Evolutionary conservation across 768 basidiomycete genomes (phyloP).

Genomic region (Heimioporus sp.): DNA sequence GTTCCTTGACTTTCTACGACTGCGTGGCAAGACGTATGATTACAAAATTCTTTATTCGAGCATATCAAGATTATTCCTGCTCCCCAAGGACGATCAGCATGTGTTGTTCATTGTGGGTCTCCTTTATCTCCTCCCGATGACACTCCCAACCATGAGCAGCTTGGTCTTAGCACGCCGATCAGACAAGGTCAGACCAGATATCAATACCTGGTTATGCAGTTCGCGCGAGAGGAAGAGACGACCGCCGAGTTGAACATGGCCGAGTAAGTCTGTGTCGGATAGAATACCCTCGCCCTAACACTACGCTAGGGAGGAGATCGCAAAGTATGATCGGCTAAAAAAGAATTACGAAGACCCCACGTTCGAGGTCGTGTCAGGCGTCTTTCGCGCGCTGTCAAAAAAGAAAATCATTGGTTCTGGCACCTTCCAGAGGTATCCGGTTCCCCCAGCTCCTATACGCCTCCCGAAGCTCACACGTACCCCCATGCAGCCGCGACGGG

Average conservation of each 20-base stretch:
- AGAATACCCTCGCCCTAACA: background rate
- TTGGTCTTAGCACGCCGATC: constrained; percentile 90
- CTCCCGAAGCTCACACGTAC: background rate
- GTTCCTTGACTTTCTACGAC: constrained; percentile 89
- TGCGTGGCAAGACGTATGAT: constrained; percentile 99
- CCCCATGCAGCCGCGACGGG: constrained; percentile 66
- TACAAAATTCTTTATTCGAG: constrained; percentile 93
- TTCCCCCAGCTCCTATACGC: no score
- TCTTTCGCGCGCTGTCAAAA: constrained; percentile 87
- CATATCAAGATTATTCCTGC: constrained; percentile 84
- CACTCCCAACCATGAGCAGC: constrained; percentile 42
- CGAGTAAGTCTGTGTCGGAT: constrained; percentile 56
- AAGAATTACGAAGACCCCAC: constrained; percentile 95
- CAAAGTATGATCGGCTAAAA: constrained; percentile 79
- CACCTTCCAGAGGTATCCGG: constrained; percentile 73
- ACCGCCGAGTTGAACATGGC: constrained; percentile 92
- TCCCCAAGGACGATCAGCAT: constrained; percentile 96
- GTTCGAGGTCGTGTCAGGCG: constrained; percentile 90
- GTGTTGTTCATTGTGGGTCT: constrained; percentile 86
- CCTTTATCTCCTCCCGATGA: background rate
- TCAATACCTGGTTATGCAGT: constrained; percentile 98
- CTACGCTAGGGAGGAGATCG: constrained; percentile 63
- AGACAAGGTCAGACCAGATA: constrained; percentile 98
- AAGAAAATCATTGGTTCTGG: constrained; percentile 92
- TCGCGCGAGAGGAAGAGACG: constrained; percentile 94